Evolutionary conservation across 2,329 filamentous ascomycete genomes (phyloP).

Genomic region (Trematosphaeria pertusa): DNA sequence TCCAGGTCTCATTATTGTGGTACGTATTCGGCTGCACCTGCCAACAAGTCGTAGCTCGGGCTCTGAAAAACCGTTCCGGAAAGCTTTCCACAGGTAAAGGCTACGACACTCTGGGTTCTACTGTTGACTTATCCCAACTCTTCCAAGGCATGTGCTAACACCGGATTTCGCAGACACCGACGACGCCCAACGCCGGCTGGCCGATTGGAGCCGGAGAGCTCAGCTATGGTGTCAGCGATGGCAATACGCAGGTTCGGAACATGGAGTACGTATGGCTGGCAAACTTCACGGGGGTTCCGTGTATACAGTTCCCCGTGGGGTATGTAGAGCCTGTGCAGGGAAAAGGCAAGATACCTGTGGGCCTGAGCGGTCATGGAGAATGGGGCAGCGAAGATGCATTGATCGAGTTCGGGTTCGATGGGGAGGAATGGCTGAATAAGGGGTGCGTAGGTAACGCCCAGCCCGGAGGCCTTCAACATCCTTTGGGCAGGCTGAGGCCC

Average conservation of each 20-base stretch:
- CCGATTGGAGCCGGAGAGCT: conserved; percentile 70
- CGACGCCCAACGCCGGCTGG: conserved; percentile 78
- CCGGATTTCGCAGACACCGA: too few species aligned
- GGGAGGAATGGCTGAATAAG: conserved; percentile 55
- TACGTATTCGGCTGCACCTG: too few species aligned
- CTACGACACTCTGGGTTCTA: too few species aligned
- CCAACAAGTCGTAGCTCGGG: too few species aligned
- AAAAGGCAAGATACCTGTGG: conserved; percentile 63
- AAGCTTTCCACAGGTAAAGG: too few species aligned
- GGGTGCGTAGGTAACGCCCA: conserved; percentile 38
- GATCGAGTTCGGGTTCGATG: conserved; percentile 61
- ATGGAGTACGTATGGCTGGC: conserved; percentile 90
- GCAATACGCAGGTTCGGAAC: conserved; percentile 72
- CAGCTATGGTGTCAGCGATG: conserved; percentile 71
- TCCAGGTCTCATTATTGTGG: conserved; percentile 78
- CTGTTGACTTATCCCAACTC: too few species aligned
- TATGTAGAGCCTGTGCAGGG: conserved; percentile 67
- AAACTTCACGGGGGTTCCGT: conserved; percentile 81
- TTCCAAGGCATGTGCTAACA: too few species aligned
- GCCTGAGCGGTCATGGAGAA: conserved; percentile 62
- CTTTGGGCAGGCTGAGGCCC: conserved; percentile 47
- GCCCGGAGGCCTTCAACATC: too few species aligned
- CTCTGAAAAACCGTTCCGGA: too few species aligned
- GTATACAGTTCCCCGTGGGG: conserved; percentile 76
- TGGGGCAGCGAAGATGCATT: conserved; percentile 62